Evolutionary conservation across 2,329 filamentous ascomycete genomes (phyloP).

Genomic region (Penicillium paneum): DNA sequence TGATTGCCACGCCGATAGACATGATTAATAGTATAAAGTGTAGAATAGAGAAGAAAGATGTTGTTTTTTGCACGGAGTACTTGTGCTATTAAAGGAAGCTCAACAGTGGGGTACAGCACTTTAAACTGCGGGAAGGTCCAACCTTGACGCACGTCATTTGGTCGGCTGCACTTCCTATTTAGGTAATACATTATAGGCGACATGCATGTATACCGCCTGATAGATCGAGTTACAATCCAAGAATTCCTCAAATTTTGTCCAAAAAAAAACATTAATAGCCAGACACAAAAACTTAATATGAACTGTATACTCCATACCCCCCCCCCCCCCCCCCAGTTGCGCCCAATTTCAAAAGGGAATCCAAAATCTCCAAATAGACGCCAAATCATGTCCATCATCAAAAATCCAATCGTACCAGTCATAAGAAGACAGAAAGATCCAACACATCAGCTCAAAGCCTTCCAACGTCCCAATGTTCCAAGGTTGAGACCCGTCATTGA

Average conservation of each 20-base stretch:
- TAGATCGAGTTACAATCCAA: not conserved
- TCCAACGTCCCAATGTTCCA: not conserved
- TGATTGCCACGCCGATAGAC: conserved; percentile 50
- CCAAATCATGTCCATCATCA: conserved; percentile 12
- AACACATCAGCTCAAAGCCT: not conserved
- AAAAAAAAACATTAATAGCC: not conserved
- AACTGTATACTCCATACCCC: not conserved
- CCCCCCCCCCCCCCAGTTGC: conserved; percentile 3
- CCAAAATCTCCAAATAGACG: conserved; percentile 8
- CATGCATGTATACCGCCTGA: not conserved
- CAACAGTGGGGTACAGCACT: not conserved
- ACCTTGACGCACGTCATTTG: conserved; percentile 7
- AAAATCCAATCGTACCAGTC: conserved; percentile 10
- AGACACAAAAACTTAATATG: not conserved
- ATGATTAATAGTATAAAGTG: conserved; percentile 17
- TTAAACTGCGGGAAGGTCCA: conserved; percentile 4
- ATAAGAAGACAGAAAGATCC: not conserved
- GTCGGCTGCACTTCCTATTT: not conserved
- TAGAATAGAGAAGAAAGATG: not conserved
- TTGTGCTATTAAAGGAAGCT: not conserved
- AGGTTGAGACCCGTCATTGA: conserved; percentile 3
- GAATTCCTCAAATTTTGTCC: not conserved
- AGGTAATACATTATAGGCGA: not conserved
- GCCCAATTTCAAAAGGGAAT: conserved; percentile 16
- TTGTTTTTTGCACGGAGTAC: not conserved